phyloP scores from a whole-genome alignment of 179 eudicot genomes.

The Drosera spatulata region DNA sequence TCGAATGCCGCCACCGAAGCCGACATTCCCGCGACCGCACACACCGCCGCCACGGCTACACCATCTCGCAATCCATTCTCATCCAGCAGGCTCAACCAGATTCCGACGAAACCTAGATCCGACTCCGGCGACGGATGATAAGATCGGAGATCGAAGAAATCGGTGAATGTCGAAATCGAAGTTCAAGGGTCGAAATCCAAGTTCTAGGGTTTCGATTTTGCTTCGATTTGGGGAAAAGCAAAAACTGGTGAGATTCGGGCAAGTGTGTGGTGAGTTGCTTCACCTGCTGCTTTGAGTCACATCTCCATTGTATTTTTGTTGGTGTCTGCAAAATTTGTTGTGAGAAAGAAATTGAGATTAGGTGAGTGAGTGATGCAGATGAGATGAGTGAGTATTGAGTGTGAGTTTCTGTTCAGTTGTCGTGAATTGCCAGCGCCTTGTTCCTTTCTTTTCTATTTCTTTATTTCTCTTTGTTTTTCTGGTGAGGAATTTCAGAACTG shows the following conservation, averaged over 20 bases:
- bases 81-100: conserved; percentile 4
- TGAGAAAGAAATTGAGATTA: no score
- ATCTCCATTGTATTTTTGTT: no score
- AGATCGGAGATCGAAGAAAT: conserved; percentile 8
- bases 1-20: conserved; percentile 65
- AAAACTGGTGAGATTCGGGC: neutral
- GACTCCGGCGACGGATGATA: neutral
- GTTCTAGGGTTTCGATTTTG: conserved; percentile 13
- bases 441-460: neutral
- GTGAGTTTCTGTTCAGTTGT: neutral
- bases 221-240: neutral
- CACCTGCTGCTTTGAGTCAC: no score
- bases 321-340: no score
- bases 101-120: neutral
- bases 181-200: conserved; percentile 21
- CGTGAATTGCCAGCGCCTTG: neutral
- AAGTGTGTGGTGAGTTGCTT: no score
- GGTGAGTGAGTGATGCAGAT: no score
- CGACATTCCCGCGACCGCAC: conserved; percentile 48
- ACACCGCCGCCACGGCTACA: neutral
- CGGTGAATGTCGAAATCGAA: neutral
- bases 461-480: neutral
- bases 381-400: no score
- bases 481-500: neutral
- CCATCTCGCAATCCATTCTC: neutral